These are phyloP conservation scores for Bruguiera sexangula DNA, from an alignment of 345 rosid genomes.

Conservation along the genomic window DNA sequence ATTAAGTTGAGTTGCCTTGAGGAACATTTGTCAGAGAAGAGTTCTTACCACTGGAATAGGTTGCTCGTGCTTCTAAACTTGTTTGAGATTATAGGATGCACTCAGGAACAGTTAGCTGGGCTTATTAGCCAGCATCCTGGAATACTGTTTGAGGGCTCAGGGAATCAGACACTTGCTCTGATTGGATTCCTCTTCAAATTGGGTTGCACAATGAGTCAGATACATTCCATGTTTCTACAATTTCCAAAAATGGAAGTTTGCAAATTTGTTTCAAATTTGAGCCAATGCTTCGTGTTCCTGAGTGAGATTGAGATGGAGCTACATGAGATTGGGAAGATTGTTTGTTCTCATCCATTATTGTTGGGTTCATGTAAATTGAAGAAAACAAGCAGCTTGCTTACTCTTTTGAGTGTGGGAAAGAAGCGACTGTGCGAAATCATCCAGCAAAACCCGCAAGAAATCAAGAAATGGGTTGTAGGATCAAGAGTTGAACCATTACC, in stretches of 20 bases:
- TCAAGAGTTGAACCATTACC: slow-evolving; percentile 39
- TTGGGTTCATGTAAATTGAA: slow-evolving; percentile 54
- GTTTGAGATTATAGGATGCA: slow-evolving; percentile 35
- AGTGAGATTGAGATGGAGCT: slow-evolving; percentile 54
- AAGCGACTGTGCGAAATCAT: slow-evolving; percentile 44
- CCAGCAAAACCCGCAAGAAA: slow-evolving; percentile 51
- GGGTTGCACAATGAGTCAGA: slow-evolving; percentile 43
- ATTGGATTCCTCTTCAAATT: slow-evolving; percentile 54
- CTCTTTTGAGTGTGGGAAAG: slow-evolving; percentile 50
- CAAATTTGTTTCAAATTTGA: slow-evolving; percentile 52
- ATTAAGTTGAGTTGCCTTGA: slow-evolving; percentile 51
- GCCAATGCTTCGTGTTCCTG: slow-evolving; percentile 43
- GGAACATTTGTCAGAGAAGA: slow-evolving; percentile 33
- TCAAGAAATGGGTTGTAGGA: slow-evolving; percentile 50
- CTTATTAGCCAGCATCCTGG: slow-evolving; percentile 53
- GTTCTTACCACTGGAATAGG: slow-evolving; percentile 53
- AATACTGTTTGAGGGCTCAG: slow-evolving; percentile 56
- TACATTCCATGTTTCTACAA: slow-evolving; percentile 44
- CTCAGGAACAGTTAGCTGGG: slow-evolving; percentile 38
- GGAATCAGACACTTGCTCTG: slow-evolving; percentile 36
- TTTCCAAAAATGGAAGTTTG: slow-evolving; percentile 47
- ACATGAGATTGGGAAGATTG: slow-evolving; percentile 44
- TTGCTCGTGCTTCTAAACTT: slow-evolving; percentile 43
- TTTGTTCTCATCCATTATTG: slow-evolving; percentile 40
- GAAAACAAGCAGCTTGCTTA: slow-evolving; percentile 47